These are phyloP conservation scores for Chlamydomonas sphaeroides DNA, from an alignment of 139 green algal species.

Conservation along the genomic window DNA sequence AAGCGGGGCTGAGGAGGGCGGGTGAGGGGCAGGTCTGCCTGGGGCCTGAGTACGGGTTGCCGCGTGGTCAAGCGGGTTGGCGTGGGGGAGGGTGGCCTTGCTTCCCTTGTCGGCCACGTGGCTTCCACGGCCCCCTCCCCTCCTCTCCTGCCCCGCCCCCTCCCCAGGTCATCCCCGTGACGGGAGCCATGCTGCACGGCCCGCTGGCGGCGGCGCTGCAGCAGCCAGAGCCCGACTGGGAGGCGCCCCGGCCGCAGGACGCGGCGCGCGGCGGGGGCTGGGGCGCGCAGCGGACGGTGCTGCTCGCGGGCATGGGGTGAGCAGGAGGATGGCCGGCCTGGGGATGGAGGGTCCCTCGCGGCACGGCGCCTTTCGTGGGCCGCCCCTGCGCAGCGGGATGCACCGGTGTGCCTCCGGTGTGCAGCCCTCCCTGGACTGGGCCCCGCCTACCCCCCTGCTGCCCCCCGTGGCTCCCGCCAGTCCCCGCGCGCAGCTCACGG, in stretches of 20 bases:
- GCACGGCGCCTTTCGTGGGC: no score
- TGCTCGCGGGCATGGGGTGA: slow-evolving; percentile 67
- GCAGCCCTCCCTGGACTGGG: no score
- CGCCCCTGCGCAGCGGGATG: no score
- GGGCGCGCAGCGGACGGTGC: slow-evolving; percentile 63
- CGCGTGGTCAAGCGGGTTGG: no score
- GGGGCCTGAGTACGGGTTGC: no score
- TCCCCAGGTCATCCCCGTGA: slow-evolving; percentile 48
- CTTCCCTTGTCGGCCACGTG: no score
- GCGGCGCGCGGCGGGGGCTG: slow-evolving; percentile 56
- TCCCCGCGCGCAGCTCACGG: slow-evolving; percentile 43
- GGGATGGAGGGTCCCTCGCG: no score
- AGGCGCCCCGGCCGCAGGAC: slow-evolving; percentile 23
- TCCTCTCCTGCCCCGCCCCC: not conserved
- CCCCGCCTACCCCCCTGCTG: no score
- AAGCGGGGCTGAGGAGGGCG: no score
- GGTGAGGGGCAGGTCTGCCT: not conserved
- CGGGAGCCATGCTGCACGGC: slow-evolving; percentile 52
- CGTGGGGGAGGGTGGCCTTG: no score
- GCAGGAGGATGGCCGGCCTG: not conserved
- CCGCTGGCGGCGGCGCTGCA: slow-evolving; percentile 45
- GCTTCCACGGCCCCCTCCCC: not conserved
- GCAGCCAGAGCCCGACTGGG: slow-evolving; percentile 58
- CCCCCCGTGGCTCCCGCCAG: no score
- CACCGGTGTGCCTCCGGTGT: no score